Evolutionary conservation across 495 filamentous ascomycete genomes (phyloP), one percentile per base, ranked within the genome.

Genomic region (Letharia lupina): DNA sequence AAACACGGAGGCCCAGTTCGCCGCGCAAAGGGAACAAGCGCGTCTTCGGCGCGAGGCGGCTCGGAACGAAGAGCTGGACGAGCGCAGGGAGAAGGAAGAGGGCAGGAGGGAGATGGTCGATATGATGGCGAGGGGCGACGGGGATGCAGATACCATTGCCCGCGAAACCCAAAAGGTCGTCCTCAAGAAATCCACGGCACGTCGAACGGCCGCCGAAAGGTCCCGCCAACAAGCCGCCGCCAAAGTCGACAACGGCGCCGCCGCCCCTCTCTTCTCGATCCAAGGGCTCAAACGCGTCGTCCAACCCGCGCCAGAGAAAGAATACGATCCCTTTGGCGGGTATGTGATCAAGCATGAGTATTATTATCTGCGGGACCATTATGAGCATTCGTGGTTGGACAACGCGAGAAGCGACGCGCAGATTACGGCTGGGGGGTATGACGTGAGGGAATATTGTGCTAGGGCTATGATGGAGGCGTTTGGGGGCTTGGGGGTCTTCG

Each of bases 311-410:
- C 81, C 80, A n/a, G 86, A 89, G 71, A 86, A 87, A 66, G 86
- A 88, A 3, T 97, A 94, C 74, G 93, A 98, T 81, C 89, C 93
- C 3, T 94, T 96, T 72, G 91, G 86, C 9, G 93, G 91, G 0
- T 69, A 90, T 63, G 81, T 83, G 28, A 82, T 90, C 61, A 77
- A 79, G 68, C 84, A 85, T 42, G 82, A 89, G 70, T 86, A 91
- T 71, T 94, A 88, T 72, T 76, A 81, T 23, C 70, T 93, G n/a
- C 84, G 83, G 70, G 76, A 84, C 33, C 76, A 81, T 50, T 96
- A 96, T 66, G 80, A 83, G 33, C 81, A 82, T 52, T 76, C 80
- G 15, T 89, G 83, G 76, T 80, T 97, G 11, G 86, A 87, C 13
- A 75, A 77, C 31, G 80, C 59, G 23, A 83, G 83, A 57, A 83